Conservation (phyloP, 495 filamentous ascomycete species). For the Penicillium salamii region DNA sequence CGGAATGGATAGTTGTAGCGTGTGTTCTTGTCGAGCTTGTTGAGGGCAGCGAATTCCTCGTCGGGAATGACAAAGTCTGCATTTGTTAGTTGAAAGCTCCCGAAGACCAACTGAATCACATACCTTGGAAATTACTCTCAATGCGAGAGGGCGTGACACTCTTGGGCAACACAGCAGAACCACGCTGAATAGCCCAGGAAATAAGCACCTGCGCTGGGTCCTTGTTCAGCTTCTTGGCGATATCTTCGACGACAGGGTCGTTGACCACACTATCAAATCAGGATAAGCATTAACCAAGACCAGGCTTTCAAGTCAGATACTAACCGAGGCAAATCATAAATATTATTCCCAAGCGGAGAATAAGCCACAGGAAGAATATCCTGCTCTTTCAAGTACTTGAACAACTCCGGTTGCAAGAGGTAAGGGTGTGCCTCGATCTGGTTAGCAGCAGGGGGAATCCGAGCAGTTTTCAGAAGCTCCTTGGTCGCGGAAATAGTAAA, state of each 20-base stretch:
- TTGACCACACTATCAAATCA: conserved; percentile 52
- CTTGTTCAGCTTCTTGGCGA: conserved; percentile 67
- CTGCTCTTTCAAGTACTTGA: conserved; percentile 38
- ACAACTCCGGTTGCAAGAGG: conserved; percentile 63
- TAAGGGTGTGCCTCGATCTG: conserved; percentile 89
- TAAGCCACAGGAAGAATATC: conserved; percentile 52
- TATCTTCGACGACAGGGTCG: conserved; percentile 56
- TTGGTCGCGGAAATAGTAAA: conserved; percentile 64
- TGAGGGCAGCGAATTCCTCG: conserved; percentile 43
- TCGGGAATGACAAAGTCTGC: conserved; percentile 48
- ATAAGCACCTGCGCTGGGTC: conserved; percentile 69
- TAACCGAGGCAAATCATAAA: conserved; percentile 41
- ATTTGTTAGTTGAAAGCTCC: no score
- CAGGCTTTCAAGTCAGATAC: no score
- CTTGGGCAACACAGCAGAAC: conserved; percentile 59
- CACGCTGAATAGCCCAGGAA: conserved; percentile 79
- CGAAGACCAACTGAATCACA: not conserved
- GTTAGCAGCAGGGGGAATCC: conserved; percentile 66
- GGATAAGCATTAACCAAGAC: no score
- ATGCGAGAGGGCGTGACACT: conserved; percentile 57
- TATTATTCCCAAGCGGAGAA: conserved; percentile 54
- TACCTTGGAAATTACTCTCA: conserved; percentile 54
- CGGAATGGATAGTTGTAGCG: conserved; percentile 52
- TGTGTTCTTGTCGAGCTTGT: conserved; percentile 42
- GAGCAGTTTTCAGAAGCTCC: conserved; percentile 61